Conservation (phyloP, 371 early-diverging fungal genomes). For the Lichtheimia corymbifera region DNA sequence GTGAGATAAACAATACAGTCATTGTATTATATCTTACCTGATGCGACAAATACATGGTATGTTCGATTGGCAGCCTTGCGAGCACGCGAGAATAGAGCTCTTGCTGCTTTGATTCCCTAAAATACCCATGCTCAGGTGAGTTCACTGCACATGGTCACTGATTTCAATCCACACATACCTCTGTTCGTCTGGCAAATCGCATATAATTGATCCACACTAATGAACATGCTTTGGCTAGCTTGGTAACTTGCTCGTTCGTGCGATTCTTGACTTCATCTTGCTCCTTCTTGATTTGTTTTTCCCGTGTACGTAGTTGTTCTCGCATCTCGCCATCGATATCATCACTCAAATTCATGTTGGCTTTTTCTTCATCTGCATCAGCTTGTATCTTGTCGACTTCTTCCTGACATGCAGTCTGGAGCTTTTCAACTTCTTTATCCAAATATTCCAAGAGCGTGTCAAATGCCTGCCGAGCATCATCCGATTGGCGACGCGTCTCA, state of each 20-base stretch:
- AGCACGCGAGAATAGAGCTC: slow-evolving; percentile 80
- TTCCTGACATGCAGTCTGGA: slow-evolving; percentile 46
- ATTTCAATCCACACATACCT: slow-evolving; percentile 45
- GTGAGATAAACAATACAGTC: no score
- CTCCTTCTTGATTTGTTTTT: slow-evolving; percentile 68
- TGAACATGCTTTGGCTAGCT: slow-evolving; percentile 61
- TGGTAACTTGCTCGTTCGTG: slow-evolving; percentile 62
- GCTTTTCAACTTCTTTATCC: slow-evolving; percentile 52
- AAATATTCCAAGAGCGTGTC: slow-evolving; percentile 68
- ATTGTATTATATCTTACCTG: slow-evolving; percentile 43
- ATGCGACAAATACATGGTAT: slow-evolving; percentile 84
- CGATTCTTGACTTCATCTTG: slow-evolving; percentile 63
- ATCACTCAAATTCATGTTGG: slow-evolving; percentile 53
- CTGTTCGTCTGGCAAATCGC: slow-evolving; percentile 79
- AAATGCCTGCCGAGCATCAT: slow-evolving; percentile 69
- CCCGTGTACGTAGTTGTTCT: slow-evolving; percentile 68
- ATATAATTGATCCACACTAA: slow-evolving; percentile 89
- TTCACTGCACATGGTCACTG: not conserved
- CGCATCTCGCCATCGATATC: slow-evolving; percentile 83
- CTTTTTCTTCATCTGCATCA: slow-evolving; percentile 44
- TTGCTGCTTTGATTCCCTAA: slow-evolving; percentile 72
- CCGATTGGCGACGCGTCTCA: slow-evolving; percentile 74
- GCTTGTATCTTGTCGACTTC: slow-evolving; percentile 52
- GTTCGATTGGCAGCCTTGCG: slow-evolving; percentile 76
- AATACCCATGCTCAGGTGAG: not conserved